Evolutionary conservation across 495 filamentous ascomycete genomes (phyloP), one percentile per base, ranked within the genome.

Genomic region (Podospora sp.): DNA sequence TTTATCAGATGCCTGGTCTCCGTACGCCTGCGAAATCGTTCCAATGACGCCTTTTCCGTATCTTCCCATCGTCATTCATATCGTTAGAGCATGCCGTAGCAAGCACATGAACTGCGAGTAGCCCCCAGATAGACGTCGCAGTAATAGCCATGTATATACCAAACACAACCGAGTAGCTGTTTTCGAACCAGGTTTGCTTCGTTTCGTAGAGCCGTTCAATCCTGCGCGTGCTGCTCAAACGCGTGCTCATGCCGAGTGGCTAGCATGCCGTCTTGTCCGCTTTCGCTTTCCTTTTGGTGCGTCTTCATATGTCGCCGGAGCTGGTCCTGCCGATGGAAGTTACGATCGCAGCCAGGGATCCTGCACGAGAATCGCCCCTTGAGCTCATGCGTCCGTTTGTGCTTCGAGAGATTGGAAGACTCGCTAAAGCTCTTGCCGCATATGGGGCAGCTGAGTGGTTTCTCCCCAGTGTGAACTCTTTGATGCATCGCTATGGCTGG

Each of bases 251-350:
- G 24, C 33, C 64, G 63, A 4, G 24, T 51, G 2, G 16, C 50
- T 22, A 67, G 36, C 56, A 65, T 52, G 62, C 56, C 33, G 2
- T 26, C 35, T 64, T 21, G 24, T 49, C 33, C 50, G 11, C n/a
- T 49, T 0, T 46, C 62, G 46, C 65, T 65, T 18, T 72, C 75
- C 56, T 73, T 77, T 18, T 76, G 66, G 53, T 82, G 80, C 1
- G 72, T 77, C 67, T 75, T 72, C 64, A 78, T 75, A 62, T 85
- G 81, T 16, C 79, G 71, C 6, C 80, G 76, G n/a, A 86, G 77
- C 69, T 84, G 86, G 75, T 87, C 86, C 63, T 83, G 77, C 7
- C 86, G 77, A 66, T 84, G 81, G 55, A 88, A 89, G n/a, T 79
- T 74, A 65, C 81, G 83, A 18, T 75, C 73, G 60, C 87, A 89